phyloP scores from a whole-genome alignment of 129 eudicot species.

The Rutidosis leptorrhynchoides region DNA sequence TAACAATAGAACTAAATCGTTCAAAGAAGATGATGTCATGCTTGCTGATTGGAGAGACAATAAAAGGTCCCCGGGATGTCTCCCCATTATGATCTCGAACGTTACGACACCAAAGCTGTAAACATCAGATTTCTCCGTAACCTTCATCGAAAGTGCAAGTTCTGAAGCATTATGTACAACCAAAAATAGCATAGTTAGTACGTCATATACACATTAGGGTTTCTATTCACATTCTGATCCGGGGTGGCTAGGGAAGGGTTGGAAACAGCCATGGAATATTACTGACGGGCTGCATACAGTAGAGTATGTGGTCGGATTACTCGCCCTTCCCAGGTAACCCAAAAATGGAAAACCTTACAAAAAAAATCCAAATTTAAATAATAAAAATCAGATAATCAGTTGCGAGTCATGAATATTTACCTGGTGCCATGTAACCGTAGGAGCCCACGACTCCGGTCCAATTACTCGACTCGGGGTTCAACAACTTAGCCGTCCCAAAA shows the following conservation, averaged over 20 bases:
- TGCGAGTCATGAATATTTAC: constrained; percentile 28
- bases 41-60: constrained; percentile 39
- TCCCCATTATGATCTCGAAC: constrained; percentile 87
- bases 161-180: constrained; percentile 40
- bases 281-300: too few relatives aligned
- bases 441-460: constrained; percentile 90
- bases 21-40: constrained; percentile 19
- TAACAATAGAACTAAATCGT: constrained; percentile 31
- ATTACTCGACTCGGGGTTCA: constrained; percentile 50
- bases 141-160: constrained; percentile 72
- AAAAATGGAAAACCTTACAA: too few relatives aligned
- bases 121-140: constrained; percentile 86
- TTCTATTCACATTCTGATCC: background rate
- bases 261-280: too few relatives aligned
- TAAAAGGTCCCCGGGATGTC: constrained; percentile 77
- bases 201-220: background rate
- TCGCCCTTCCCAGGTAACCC: too few relatives aligned
- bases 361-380: too few relatives aligned
- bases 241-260: too few relatives aligned
- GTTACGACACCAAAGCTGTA: constrained; percentile 89
- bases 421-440: constrained; percentile 98
- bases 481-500: constrained; percentile 78
- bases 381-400: background rate
- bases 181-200: background rate
- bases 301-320: too few relatives aligned